These are phyloP conservation scores for Metarhizium sp. DNA, from an alignment of 2,329 filamentous ascomycete species.

Conservation along the genomic window DNA sequence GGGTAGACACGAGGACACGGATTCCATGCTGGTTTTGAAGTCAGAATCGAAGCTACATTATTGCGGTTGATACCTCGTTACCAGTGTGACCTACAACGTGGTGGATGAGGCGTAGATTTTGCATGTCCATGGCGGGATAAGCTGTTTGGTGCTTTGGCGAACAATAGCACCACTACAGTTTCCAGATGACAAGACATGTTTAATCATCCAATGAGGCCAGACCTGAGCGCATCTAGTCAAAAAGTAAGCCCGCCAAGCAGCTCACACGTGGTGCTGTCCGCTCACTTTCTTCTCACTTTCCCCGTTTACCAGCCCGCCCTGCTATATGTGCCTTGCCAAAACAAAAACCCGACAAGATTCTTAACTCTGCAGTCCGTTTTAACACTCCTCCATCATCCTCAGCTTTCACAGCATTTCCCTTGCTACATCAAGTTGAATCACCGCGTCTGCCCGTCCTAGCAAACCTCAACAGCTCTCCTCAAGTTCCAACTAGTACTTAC, in stretches of 20 bases:
- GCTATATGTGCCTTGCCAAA: too few species aligned
- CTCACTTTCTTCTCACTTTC: conserved; percentile 3
- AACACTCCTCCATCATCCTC: background rate
- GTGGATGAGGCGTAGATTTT: too few species aligned
- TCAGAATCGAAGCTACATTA: too few species aligned
- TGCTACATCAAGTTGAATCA: background rate
- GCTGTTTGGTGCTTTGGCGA: too few species aligned
- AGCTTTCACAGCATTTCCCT: background rate
- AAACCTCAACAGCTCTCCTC: background rate
- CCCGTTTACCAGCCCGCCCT: background rate
- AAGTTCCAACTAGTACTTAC: background rate
- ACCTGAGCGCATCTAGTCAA: background rate
- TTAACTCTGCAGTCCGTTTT: background rate
- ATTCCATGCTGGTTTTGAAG: background rate
- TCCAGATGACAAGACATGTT: too few species aligned
- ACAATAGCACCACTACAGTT: too few species aligned
- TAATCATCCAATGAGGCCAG: background rate
- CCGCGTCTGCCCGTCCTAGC: background rate
- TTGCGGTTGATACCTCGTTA: too few species aligned
- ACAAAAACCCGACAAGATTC: background rate
- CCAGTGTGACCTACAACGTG: too few species aligned
- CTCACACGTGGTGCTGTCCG: background rate
- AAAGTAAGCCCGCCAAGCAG: too few species aligned
- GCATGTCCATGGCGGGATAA: too few species aligned
- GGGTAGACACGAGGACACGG: too few species aligned